Conservation (phyloP, 345 rosid genomes). For the Linum lewisii region DNA sequence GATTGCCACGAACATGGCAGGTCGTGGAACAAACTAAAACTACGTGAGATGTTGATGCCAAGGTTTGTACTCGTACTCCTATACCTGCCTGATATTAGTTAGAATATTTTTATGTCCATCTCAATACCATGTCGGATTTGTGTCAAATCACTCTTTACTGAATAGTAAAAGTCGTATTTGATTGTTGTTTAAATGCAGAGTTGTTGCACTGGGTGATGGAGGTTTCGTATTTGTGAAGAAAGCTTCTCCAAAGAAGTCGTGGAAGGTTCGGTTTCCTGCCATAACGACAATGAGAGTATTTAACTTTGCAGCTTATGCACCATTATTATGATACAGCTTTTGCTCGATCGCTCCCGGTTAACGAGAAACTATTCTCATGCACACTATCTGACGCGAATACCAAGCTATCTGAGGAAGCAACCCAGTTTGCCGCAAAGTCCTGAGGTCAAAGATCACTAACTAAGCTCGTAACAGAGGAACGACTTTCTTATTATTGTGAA, state of each 20-base stretch:
- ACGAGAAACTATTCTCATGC: slow-evolving; percentile 77
- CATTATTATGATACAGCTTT: no score
- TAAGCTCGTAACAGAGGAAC: slow-evolving; percentile 94
- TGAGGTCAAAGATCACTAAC: slow-evolving; percentile 83
- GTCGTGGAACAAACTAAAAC: slow-evolving; percentile 98
- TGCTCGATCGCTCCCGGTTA: slow-evolving; percentile 41
- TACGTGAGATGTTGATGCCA: slow-evolving; percentile 96
- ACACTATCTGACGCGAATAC: slow-evolving; percentile 52
- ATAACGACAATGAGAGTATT: no score
- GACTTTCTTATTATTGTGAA: slow-evolving; percentile 86
- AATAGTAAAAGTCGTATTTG: no score
- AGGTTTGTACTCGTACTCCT: slow-evolving; percentile 32
- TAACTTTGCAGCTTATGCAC: no score
- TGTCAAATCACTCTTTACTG: no score
- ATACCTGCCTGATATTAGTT: no score
- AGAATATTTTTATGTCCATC: no score
- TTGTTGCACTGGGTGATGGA: slow-evolving; percentile 68
- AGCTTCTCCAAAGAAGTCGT: no score
- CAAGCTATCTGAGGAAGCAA: no score
- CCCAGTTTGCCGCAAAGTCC: slow-evolving; percentile 55
- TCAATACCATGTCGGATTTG: no score
- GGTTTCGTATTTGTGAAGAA: no score
- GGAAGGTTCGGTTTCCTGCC: no score
- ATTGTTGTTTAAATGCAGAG: slow-evolving; percentile 39
- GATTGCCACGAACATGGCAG: slow-evolving; percentile 98